Evolutionary conservation across 2,329 filamentous ascomycete species (phyloP).

Genomic region (Botrytis tulipae): DNA sequence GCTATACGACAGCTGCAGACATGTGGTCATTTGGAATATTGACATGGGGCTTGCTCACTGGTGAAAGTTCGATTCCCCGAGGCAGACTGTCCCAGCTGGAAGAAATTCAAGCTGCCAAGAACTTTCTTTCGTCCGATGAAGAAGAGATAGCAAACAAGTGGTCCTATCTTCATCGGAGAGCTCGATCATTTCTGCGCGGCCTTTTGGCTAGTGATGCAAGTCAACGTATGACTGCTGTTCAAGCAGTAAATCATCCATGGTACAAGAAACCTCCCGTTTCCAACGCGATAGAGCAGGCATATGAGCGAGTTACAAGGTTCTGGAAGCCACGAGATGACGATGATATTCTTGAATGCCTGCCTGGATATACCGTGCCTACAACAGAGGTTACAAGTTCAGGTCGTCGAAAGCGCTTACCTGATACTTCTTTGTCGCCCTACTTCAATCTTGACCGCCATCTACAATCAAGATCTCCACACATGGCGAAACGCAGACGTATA

Average conservation of each 20-base stretch:
- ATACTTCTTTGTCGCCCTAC: slow-evolving; percentile 33
- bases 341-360: slow-evolving; percentile 32
- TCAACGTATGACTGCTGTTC: slow-evolving; percentile 39
- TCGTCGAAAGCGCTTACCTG: slow-evolving; percentile 29
- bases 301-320: slow-evolving; percentile 29
- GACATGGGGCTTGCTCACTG: slow-evolving; percentile 33
- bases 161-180: slow-evolving; percentile 26
- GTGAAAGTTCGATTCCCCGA: slow-evolving; percentile 27
- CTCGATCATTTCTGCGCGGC: slow-evolving; percentile 36
- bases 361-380: slow-evolving; percentile 5
- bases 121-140: slow-evolving; percentile 24
- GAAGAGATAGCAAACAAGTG: slow-evolving; percentile 22
- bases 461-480: slow-evolving; percentile 18
- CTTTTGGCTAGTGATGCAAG: slow-evolving; percentile 40
- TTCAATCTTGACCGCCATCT: slow-evolving; percentile 35
- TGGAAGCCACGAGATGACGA: slow-evolving; percentile 33
- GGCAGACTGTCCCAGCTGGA: slow-evolving; percentile 27
- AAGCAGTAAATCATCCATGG: slow-evolving; percentile 42
- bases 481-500: slow-evolving; percentile 27
- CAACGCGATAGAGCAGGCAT: slow-evolving; percentile 30
- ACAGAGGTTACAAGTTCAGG: slow-evolving; percentile 10
- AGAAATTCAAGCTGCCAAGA: slow-evolving; percentile 26
- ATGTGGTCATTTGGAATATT: slow-evolving; percentile 38
- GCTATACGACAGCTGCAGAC: slow-evolving; percentile 37
- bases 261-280: slow-evolving; percentile 36